Conservation (phyloP, 2,329 filamentous ascomycete species). For the Penicillium brevicompactum region DNA sequence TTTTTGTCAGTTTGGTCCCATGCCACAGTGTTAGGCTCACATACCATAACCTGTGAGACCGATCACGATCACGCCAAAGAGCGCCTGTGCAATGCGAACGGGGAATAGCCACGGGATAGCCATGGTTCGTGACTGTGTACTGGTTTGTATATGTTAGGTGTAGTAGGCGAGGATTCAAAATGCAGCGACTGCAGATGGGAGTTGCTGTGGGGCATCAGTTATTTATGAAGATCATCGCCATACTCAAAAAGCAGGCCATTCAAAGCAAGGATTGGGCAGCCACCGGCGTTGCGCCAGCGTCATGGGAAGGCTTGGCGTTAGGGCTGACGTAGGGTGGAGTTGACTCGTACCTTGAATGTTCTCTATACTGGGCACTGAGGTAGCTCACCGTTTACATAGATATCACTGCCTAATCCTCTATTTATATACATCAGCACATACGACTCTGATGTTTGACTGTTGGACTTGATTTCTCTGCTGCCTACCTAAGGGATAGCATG, state of each 20-base stretch:
- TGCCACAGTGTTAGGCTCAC: not conserved
- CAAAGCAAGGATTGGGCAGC: constrained; percentile 13
- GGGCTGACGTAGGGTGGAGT: constrained; percentile 9
- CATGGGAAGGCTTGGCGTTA: constrained; percentile 15
- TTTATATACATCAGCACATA: not conserved
- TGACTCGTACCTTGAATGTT: not conserved
- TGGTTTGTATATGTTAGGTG: not conserved
- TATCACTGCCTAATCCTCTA: too few relatives aligned
- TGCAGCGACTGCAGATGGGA: not conserved
- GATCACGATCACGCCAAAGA: constrained; percentile 74
- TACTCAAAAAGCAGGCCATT: not conserved
- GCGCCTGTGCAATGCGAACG: constrained; percentile 66
- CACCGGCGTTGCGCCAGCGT: constrained; percentile 24
- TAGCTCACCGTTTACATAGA: not conserved
- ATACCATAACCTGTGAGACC: constrained; percentile 74
- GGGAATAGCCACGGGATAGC: constrained; percentile 43
- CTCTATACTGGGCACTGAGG: too few relatives aligned
- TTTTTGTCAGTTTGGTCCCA: not conserved
- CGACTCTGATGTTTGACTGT: too few relatives aligned
- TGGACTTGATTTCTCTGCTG: too few relatives aligned
- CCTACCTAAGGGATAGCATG: too few relatives aligned
- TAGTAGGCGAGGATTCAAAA: not conserved
- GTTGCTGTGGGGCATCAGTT: not conserved
- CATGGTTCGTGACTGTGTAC: constrained; percentile 9
- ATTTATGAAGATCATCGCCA: not conserved